Evolutionary conservation across 75 land plant species (phyloP).

Genomic region (Cryptomeria japonica): DNA sequence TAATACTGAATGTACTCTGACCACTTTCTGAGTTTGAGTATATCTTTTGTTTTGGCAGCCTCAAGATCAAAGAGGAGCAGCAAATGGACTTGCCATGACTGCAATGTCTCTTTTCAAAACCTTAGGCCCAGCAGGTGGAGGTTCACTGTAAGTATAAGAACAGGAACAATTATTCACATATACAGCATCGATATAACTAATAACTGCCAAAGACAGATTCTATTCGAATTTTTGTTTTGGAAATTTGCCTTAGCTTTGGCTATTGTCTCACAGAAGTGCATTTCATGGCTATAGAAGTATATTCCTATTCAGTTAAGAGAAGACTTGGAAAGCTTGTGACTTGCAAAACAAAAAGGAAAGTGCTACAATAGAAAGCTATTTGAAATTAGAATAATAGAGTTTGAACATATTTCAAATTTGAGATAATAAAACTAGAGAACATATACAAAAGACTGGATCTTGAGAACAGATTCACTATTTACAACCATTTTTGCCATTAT

Average conservation of each 20-base stretch:
- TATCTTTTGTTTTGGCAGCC: constrained; percentile 34
- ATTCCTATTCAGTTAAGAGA: background rate
- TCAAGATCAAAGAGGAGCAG: constrained; percentile 84
- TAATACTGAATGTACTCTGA: background rate
- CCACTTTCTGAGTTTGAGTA: background rate
- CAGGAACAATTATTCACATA: background rate
- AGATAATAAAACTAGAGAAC: background rate
- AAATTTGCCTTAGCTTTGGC: background rate
- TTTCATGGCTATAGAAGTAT: background rate
- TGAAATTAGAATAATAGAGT: background rate
- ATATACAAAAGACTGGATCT: too few species aligned
- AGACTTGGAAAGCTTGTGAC: background rate
- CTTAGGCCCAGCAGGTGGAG: constrained; percentile 77
- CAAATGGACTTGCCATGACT: constrained; percentile 74
- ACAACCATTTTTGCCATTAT: background rate
- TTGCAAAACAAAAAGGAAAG: background rate
- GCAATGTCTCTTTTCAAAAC: constrained; percentile 74
- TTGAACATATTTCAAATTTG: background rate
- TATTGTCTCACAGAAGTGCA: background rate
- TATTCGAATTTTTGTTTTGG: background rate
- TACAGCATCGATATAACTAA: background rate
- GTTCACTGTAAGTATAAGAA: constrained; percentile 64
- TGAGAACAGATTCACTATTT: background rate
- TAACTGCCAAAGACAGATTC: background rate
- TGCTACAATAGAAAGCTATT: background rate